Conservation (phyloP, 2,329 filamentous ascomycete genomes). For the Mollisiaceae sp. region DNA sequence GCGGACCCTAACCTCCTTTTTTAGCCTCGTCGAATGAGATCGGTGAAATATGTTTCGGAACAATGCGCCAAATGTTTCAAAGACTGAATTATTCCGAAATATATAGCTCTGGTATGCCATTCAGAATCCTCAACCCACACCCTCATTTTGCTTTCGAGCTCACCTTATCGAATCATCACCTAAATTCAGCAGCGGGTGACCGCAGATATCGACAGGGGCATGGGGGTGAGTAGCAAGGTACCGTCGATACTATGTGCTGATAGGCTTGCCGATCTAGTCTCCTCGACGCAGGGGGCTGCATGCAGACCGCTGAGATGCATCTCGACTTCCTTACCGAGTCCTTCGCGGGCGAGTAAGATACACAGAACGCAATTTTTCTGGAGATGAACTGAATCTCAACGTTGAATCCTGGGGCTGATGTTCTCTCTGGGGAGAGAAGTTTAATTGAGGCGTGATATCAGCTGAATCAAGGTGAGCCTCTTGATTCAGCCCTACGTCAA, state of each 20-base stretch:
- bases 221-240: constrained; percentile 15
- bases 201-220: constrained; percentile 14
- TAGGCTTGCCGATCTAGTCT: constrained; percentile 27
- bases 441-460: constrained; percentile 5
- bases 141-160: background rate
- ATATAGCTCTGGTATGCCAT: constrained; percentile 15
- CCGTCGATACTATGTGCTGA: constrained; percentile 14
- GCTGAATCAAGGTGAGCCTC: background rate
- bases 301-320: constrained; percentile 1
- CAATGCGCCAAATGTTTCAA: constrained; percentile 8
- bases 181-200: constrained; percentile 4
- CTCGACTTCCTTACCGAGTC: background rate
- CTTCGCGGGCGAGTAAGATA: constrained; percentile 1
- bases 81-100: constrained; percentile 20
- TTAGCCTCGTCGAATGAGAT: background rate
- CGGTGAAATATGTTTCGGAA: constrained; percentile 13
- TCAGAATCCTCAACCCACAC: constrained; percentile 1
- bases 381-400: constrained; percentile 2
- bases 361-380: background rate
- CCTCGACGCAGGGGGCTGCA: constrained; percentile 13
- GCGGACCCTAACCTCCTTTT: background rate
- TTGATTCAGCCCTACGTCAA: constrained; percentile 9
- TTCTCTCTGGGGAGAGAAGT: background rate
- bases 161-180: constrained; percentile 19
- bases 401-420: background rate